Conservation (phyloP, 2,329 filamentous ascomycete species). For the Colletotrichum shisoi region DNA sequence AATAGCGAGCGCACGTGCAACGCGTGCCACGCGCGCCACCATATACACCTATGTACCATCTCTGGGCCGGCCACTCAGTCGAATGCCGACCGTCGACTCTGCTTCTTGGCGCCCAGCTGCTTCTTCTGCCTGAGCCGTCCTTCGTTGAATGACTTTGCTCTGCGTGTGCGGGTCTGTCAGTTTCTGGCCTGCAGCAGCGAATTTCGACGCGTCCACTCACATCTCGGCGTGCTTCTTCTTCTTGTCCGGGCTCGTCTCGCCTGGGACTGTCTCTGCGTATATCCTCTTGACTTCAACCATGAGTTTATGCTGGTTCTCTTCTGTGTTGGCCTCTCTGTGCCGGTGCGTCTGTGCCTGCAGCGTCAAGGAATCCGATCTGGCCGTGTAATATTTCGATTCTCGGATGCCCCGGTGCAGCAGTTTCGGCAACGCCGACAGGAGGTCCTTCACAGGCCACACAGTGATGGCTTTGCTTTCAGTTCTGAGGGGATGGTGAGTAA, state of each 20-base stretch:
- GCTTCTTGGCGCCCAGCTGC: conserved; percentile 59
- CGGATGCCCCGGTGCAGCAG: conserved; percentile 58
- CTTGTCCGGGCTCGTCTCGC: conserved; percentile 56
- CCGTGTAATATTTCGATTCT: conserved; percentile 63
- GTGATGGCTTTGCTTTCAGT: conserved; percentile 69
- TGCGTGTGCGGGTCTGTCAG: conserved; percentile 42
- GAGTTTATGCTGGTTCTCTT: conserved; percentile 62
- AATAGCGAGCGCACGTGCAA: neutral
- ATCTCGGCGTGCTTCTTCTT: conserved; percentile 58
- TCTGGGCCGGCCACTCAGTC: conserved; percentile 17
- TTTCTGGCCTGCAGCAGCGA: conserved; percentile 30
- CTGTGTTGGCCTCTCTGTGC: conserved; percentile 60
- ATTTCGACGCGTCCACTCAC: conserved; percentile 49
- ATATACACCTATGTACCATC: neutral
- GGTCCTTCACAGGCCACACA: conserved; percentile 58
- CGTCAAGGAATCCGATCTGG: conserved; percentile 59
- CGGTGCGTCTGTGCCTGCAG: conserved; percentile 65
- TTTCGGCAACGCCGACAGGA: conserved; percentile 57
- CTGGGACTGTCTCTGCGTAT: conserved; percentile 57
- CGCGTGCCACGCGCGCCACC: neutral
- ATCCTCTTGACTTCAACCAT: conserved; percentile 58
- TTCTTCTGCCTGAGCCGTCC: conserved; percentile 59
- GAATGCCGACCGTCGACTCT: conserved; percentile 40
- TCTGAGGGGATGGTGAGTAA: conserved; percentile 47
- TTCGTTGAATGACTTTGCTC: conserved; percentile 57